These are phyloP conservation scores for Monosporozyma unispora DNA, from an alignment of 805 yeast species.

Conservation along the genomic window DNA sequence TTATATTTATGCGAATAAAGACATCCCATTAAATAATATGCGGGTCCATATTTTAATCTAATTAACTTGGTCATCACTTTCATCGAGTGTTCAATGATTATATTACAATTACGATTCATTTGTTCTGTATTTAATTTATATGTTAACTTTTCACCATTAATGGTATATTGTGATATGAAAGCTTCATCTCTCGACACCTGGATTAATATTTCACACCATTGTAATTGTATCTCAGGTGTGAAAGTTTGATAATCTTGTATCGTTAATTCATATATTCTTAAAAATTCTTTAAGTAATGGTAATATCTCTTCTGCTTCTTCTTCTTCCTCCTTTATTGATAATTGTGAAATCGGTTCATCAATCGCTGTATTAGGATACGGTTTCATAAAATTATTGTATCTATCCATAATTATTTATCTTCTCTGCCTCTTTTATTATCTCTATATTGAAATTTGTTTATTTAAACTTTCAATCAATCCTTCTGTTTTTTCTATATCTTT, in stretches of 20 bases:
- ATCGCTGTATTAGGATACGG: neutral
- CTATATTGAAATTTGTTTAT: neutral
- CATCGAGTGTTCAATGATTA: slow-evolving; percentile 47
- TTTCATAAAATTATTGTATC: slow-evolving; percentile 1
- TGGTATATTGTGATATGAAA: slow-evolving; percentile 36
- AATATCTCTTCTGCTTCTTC: neutral
- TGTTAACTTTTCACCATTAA: slow-evolving; percentile 38
- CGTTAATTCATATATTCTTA: slow-evolving; percentile 17
- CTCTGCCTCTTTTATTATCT: neutral
- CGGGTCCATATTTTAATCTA: slow-evolving; percentile 40
- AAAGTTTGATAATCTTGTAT: slow-evolving; percentile 28
- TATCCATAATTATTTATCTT: neutral
- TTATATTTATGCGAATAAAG: slow-evolving; percentile 39
- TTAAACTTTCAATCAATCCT: too few species aligned
- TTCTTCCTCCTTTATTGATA: neutral
- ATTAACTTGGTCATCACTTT: slow-evolving; percentile 52
- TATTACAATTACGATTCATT: slow-evolving; percentile 43
- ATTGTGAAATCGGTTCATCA: neutral
- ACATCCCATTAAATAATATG: slow-evolving; percentile 53
- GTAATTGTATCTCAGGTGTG: slow-evolving; percentile 47
- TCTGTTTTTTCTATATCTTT: too few species aligned
- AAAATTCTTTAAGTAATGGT: slow-evolving; percentile 9
- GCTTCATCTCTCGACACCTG: slow-evolving; percentile 38
- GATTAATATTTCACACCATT: slow-evolving; percentile 51
- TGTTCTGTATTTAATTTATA: slow-evolving; percentile 35